These are phyloP conservation scores for Sporothrix luriei DNA, from an alignment of 2,329 filamentous ascomycete genomes.

Conservation along the genomic window DNA sequence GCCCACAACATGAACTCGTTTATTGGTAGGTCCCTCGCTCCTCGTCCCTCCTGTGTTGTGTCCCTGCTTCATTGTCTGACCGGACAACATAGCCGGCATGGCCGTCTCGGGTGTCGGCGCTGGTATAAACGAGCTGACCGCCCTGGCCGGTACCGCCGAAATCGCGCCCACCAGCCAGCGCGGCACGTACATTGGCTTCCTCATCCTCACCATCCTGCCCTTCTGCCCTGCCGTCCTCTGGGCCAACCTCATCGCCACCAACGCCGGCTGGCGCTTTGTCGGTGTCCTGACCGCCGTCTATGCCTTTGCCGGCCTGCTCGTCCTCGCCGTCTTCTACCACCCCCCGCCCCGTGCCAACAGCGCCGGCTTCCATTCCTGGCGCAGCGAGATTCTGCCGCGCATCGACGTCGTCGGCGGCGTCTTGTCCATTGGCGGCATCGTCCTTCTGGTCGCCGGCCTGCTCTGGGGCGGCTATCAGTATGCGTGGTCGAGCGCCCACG, in stretches of 20 bases:
- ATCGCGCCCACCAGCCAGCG: constrained; percentile 67
- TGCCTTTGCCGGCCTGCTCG: constrained; percentile 54
- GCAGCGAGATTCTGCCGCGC: constrained; percentile 47
- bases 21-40: constrained; percentile 50
- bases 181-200: constrained; percentile 61
- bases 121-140: constrained; percentile 69
- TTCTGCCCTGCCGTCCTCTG: constrained; percentile 65
- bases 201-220: constrained; percentile 64
- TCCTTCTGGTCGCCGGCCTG: constrained; percentile 55
- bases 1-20: constrained; percentile 62
- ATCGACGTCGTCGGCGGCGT: constrained; percentile 57
- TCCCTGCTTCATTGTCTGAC: background rate
- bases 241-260: constrained; percentile 55
- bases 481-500: constrained; percentile 48
- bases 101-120: constrained; percentile 64
- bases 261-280: constrained; percentile 58
- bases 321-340: constrained; percentile 56
- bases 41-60: background rate
- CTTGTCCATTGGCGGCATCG: constrained; percentile 53
- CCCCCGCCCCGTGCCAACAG: constrained; percentile 53
- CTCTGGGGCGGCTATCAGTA: constrained; percentile 46
- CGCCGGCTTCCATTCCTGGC: constrained; percentile 44
- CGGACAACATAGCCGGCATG: constrained; percentile 47
- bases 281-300: constrained; percentile 57
- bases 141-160: constrained; percentile 68